Conservation (phyloP, 164 flowering plant genomes). For the Houttuynia cordata region DNA sequence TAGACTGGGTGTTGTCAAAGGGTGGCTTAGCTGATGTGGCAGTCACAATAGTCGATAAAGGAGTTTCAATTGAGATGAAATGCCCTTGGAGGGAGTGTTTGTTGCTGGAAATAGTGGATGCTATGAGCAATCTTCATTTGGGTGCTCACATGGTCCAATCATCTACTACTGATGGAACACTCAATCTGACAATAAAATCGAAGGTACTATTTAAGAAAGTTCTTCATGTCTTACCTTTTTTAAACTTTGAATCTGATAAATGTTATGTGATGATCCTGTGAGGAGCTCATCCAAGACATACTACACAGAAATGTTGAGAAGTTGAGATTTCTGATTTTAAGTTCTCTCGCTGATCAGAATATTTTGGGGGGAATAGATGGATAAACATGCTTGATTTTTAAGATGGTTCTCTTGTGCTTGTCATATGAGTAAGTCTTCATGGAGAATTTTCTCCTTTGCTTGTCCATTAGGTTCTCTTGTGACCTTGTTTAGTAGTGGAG, state of each 20-base stretch:
- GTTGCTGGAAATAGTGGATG: slow-evolving; percentile 62
- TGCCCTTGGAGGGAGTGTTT: slow-evolving; percentile 67
- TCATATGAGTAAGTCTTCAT: too few relatives aligned
- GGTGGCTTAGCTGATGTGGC: slow-evolving; percentile 27
- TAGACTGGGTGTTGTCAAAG: slow-evolving; percentile 15
- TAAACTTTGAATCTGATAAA: too few relatives aligned
- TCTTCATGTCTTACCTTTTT: too few relatives aligned
- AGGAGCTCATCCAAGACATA: not conserved
- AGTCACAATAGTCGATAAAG: slow-evolving; percentile 36
- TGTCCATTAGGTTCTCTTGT: too few relatives aligned
- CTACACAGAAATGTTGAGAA: not conserved
- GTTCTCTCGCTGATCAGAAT: too few relatives aligned
- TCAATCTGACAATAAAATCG: slow-evolving; percentile 47
- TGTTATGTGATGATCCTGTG: too few relatives aligned
- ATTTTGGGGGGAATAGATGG: not conserved
- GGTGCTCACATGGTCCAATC: slow-evolving; percentile 62
- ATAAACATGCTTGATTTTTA: not conserved
- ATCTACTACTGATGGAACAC: slow-evolving; percentile 40
- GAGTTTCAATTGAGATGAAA: slow-evolving; percentile 44
- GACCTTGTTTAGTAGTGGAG: too few relatives aligned
- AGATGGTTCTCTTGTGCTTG: too few relatives aligned
- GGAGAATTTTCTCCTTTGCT: too few relatives aligned
- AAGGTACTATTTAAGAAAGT: slow-evolving; percentile 33
- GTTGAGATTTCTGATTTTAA: not conserved
- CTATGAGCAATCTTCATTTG: slow-evolving; percentile 40